Evolutionary conservation across 73 alveolate species (phyloP), one percentile per base, ranked within the genome.

Genomic region (Uronychia setigera): DNA sequence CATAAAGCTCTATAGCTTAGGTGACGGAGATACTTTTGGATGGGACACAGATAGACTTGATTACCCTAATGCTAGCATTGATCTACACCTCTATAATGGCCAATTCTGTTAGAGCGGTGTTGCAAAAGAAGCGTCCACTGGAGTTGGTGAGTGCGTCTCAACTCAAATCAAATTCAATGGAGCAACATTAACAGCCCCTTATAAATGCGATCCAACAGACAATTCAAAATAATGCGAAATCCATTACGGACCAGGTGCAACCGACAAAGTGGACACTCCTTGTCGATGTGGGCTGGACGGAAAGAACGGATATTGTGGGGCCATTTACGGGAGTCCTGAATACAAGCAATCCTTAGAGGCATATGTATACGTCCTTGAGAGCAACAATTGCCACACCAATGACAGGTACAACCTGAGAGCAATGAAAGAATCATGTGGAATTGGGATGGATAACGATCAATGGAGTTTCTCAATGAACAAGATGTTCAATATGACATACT

Each of bases 341-440:
- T 88, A 88, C 60, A 82, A 33, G n/a, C 32, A 81, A 29, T 77
- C 86, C 14, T 57, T 83, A n/a, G 82, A 60, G 0, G 77, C 86
- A 1, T 14, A 31, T 83, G 34, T 31, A 0, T 32, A 35, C 11
- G 90, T 88, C 33, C 30, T 75, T 0, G 32, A 35, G 29, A 34
- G 46, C 19, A 32, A 82, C 31, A 35, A 82, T 29, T 88, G 94
- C 31, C 94, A 88, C 80, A 88, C 94, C 19, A 28, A 77, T 1
- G 90, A 82, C 60, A 35, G 94, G 32, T 11, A 31, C 31, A 80
- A 88, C 58, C 34, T 82, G 81, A 33, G 90, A 35, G 90, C 90
- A 14, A 79, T 77, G 35, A 74, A 67, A 75, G 94, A 81, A 60
- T 76, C 83, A 0, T 88, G 93, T 60, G 93, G 93, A 34, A 82